phyloP scores from a whole-genome alignment of 768 basidiomycete genomes.

The Goffeauzyma gilvescens region DNA sequence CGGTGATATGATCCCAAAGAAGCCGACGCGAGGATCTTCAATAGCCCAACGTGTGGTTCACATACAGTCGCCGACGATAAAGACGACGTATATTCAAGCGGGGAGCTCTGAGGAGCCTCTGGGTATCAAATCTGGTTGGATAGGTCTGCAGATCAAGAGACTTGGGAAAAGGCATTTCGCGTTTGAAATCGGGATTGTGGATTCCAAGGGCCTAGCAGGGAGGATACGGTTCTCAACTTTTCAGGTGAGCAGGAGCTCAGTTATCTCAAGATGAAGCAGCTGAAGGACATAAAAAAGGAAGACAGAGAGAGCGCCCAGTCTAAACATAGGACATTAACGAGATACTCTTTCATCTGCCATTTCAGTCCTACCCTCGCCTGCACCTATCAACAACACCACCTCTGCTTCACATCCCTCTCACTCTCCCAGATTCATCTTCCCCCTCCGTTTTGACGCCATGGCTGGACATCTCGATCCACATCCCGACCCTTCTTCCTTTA shows the following conservation, averaged over 20 bases:
- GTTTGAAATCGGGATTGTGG: constrained; percentile 23
- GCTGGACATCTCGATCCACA: constrained; percentile 18
- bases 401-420: constrained; percentile 24
- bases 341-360: background rate
- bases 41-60: constrained; percentile 18
- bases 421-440: constrained; percentile 6
- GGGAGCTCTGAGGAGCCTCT: constrained; percentile 14
- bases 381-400: constrained; percentile 16
- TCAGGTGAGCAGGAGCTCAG: constrained; percentile 11
- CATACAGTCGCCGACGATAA: constrained; percentile 19
- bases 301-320: no score
- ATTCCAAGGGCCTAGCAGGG: constrained; percentile 18
- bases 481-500: constrained; percentile 15
- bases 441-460: constrained; percentile 21
- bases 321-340: no score
- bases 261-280: background rate
- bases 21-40: no score
- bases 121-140: constrained; percentile 18
- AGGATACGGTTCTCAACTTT: constrained; percentile 18
- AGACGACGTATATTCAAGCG: constrained; percentile 23
- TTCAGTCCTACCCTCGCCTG: constrained; percentile 14
- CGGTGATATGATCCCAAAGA: background rate
- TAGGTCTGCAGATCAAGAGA: constrained; percentile 18
- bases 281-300: background rate
- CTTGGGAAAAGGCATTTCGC: constrained; percentile 17